These are phyloP conservation scores for Penicillium sp. DNA, from an alignment of 2,329 filamentous ascomycete species.

Conservation along the genomic window DNA sequence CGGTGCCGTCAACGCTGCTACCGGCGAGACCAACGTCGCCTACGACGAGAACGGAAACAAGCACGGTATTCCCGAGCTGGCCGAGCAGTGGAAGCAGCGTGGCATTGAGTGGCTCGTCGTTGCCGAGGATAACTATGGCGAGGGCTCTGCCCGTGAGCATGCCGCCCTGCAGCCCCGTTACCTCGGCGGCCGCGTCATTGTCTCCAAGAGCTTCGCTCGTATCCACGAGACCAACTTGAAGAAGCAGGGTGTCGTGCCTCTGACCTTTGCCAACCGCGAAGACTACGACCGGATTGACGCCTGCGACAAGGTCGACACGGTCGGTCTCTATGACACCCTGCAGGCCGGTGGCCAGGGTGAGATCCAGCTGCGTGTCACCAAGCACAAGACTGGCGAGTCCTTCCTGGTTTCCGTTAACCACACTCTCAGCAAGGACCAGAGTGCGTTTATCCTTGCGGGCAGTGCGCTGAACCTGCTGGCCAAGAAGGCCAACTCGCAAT, in stretches of 20 bases:
- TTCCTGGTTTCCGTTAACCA: slow-evolving; percentile 74
- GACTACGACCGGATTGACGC: slow-evolving; percentile 61
- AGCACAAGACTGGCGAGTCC: slow-evolving; percentile 58
- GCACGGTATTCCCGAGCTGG: slow-evolving; percentile 57
- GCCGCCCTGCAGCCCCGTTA: slow-evolving; percentile 87
- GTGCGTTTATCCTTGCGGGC: slow-evolving; percentile 84
- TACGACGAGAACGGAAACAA: slow-evolving; percentile 75
- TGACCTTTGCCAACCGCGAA: slow-evolving; percentile 81
- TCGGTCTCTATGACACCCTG: slow-evolving; percentile 79
- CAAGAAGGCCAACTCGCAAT: slow-evolving; percentile 45
- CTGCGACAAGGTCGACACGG: slow-evolving; percentile 75
- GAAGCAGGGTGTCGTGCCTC: slow-evolving; percentile 93
- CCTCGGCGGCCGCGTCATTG: slow-evolving; percentile 74
- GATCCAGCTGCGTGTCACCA: slow-evolving; percentile 63
- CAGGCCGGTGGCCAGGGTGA: slow-evolving; percentile 72
- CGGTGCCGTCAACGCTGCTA: slow-evolving; percentile 86
- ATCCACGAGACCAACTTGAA: slow-evolving; percentile 96
- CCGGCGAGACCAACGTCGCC: slow-evolving; percentile 84
- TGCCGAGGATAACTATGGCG: slow-evolving; percentile 95
- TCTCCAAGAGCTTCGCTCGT: slow-evolving; percentile 76
- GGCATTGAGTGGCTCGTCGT: slow-evolving; percentile 84
- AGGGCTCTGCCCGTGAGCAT: slow-evolving; percentile 83
- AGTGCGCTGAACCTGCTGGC: slow-evolving; percentile 89
- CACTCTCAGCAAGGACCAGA: slow-evolving; percentile 83
- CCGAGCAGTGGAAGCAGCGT: slow-evolving; percentile 71